A percentile compares a stretch with the other conserved stretches of the same genome.
phyloP scores from a whole-genome alignment of 2,329 filamentous ascomycete species.

The Sclerotinia nivalis region DNA sequence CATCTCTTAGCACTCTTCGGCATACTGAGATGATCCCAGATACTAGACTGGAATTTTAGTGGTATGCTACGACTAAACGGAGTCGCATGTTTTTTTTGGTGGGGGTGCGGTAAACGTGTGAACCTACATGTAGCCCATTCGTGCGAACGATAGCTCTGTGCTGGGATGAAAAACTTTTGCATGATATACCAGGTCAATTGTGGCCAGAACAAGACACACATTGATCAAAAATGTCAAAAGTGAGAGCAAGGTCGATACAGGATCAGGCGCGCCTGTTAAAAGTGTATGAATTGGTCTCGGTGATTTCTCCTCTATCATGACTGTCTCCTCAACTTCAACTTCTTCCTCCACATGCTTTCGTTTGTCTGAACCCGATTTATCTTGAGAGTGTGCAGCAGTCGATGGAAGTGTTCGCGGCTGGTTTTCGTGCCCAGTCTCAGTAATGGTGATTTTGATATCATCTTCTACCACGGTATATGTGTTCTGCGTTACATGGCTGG shows the following conservation, averaged over 20 bases:
- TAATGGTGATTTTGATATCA: conserved; percentile 57
- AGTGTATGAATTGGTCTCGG: conserved; percentile 64
- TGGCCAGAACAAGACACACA: conserved; percentile 64
- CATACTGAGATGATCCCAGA: background rate
- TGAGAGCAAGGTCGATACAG: conserved; percentile 66
- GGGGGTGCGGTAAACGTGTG: background rate
- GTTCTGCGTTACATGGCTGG: conserved; percentile 57
- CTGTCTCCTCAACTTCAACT: conserved; percentile 63
- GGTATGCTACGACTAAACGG: background rate
- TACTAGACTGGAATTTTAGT: background rate
- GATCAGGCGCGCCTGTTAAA: conserved; percentile 73
- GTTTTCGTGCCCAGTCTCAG: conserved; percentile 47
- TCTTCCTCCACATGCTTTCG: conserved; percentile 49
- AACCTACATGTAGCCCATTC: conserved; percentile 73
- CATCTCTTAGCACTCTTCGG: background rate
- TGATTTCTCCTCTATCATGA: conserved; percentile 59
- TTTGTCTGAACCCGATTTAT: conserved; percentile 36
- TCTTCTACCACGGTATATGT: conserved; percentile 59
- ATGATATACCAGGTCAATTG: conserved; percentile 76
- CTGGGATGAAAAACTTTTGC: conserved; percentile 68
- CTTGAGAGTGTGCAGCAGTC: conserved; percentile 35
- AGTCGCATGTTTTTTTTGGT: background rate
- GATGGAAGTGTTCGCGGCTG: conserved; percentile 38
- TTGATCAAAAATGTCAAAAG: conserved; percentile 72
- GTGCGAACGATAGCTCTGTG: conserved; percentile 78